phyloP scores from a whole-genome alignment of 352 stramenopile species.

The Globisporangium yorkense region DNA sequence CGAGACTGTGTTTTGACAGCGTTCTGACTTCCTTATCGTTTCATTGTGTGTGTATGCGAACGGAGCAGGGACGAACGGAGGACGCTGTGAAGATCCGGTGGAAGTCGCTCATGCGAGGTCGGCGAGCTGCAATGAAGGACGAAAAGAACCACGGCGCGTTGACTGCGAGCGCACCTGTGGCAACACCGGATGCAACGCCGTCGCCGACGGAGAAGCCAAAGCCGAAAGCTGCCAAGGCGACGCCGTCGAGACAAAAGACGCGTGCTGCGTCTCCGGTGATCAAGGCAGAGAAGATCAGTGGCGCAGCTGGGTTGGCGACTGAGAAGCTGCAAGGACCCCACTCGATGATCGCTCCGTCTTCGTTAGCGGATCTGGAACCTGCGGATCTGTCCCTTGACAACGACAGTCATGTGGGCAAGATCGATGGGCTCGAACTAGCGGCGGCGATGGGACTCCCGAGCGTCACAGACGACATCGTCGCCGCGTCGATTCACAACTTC shows the following conservation, averaged over 20 bases:
- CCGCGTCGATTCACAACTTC: conserved; percentile 71
- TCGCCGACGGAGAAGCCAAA: conserved; percentile 20
- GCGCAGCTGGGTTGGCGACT: background rate
- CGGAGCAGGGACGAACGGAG: conserved; percentile 77
- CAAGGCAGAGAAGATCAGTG: conserved; percentile 15
- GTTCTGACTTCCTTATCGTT: background rate
- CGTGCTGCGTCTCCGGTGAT: conserved; percentile 22
- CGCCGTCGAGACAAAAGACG: conserved; percentile 36
- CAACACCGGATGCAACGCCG: background rate
- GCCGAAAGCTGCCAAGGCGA: conserved; percentile 30
- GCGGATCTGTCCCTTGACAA: conserved; percentile 11
- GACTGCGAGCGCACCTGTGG: background rate
- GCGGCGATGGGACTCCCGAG: conserved; percentile 39
- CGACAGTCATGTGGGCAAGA: conserved; percentile 3
- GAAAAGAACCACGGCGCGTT: conserved; percentile 26
- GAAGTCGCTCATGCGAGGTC: conserved; percentile 87
- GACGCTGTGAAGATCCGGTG: conserved; percentile 93
- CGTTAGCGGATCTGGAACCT: conserved; percentile 7
- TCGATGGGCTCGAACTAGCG: conserved; percentile 24
- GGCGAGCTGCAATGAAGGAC: conserved; percentile 63
- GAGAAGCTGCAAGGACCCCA: background rate
- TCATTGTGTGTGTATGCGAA: background rate
- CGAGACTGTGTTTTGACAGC: background rate
- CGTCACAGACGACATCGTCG: conserved; percentile 63
- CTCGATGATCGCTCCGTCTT: background rate